Evolutionary conservation across 345 rosid species (phyloP).

Genomic region (Hibiscus tridactylites): DNA sequence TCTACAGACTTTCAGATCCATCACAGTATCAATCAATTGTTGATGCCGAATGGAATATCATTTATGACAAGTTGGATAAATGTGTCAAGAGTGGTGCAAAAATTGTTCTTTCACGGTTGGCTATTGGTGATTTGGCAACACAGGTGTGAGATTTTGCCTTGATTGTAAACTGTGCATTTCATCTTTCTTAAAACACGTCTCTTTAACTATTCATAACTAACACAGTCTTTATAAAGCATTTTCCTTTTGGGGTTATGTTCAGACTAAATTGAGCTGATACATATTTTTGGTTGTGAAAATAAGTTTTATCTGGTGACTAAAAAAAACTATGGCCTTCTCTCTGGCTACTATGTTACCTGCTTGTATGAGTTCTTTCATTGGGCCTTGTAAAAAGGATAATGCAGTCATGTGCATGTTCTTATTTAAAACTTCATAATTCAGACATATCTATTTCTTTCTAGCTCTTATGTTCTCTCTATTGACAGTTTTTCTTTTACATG

Average conservation of each 20-base stretch:
- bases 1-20: constrained; percentile 83
- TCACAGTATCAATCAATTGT: constrained; percentile 95
- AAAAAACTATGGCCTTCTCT: background rate
- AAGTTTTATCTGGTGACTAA: background rate
- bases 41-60: constrained; percentile 99
- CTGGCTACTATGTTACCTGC: background rate
- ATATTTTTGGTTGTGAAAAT: background rate
- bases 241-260: background rate
- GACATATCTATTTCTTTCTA: background rate
- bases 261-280: background rate
- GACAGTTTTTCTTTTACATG: background rate
- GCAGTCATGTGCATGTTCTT: background rate
- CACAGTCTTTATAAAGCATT: background rate
- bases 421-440: background rate
- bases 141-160: constrained; percentile 42
- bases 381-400: background rate
- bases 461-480: background rate
- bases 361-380: background rate
- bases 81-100: constrained; percentile 90
- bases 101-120: constrained; percentile 93
- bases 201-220: background rate
- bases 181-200: background rate
- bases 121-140: constrained; percentile 97
- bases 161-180: background rate
- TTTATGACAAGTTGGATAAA: constrained; percentile 95